Conservation (phyloP, 169 alveolate genomes). For the Fabrea salina region DNA sequence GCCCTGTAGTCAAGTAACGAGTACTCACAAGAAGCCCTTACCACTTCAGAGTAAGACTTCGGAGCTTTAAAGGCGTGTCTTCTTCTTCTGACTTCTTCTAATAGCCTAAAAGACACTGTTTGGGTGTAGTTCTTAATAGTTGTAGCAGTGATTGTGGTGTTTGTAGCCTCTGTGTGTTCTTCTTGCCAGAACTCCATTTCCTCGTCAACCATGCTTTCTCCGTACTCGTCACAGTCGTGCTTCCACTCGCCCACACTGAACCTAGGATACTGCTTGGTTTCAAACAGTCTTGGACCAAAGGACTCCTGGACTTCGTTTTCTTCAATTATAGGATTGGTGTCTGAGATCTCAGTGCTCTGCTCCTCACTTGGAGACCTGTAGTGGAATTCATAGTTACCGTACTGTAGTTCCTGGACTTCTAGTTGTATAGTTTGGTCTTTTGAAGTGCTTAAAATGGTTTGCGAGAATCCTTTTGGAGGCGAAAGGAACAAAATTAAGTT, state of each 20-base stretch:
- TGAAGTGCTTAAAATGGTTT: background rate
- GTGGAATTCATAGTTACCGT: background rate
- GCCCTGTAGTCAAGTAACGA: conserved; percentile 9
- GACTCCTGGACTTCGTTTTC: background rate
- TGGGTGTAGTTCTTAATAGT: background rate
- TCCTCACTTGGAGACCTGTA: background rate
- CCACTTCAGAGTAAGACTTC: background rate
- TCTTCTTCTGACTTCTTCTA: background rate
- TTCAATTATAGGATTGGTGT: background rate
- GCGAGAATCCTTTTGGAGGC: background rate
- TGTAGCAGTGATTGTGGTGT: background rate
- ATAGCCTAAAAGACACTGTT: background rate
- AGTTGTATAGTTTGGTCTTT: background rate
- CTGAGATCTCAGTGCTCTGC: conserved; percentile 13
- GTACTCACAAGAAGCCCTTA: background rate
- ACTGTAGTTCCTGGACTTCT: background rate
- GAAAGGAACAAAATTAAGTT: background rate
- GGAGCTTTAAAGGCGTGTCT: background rate
- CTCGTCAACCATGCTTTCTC: conserved; percentile 24
- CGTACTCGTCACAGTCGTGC: conserved; percentile 21
- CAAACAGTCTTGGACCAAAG: conserved; percentile 19
- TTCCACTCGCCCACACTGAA: conserved; percentile 6
- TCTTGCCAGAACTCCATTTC: conserved; percentile 24
- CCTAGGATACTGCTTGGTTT: background rate
- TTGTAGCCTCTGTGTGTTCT: background rate